These are phyloP conservation scores for Pterocarpus santalinus DNA, from an alignment of 306 rosid species.

Conservation along the genomic window DNA sequence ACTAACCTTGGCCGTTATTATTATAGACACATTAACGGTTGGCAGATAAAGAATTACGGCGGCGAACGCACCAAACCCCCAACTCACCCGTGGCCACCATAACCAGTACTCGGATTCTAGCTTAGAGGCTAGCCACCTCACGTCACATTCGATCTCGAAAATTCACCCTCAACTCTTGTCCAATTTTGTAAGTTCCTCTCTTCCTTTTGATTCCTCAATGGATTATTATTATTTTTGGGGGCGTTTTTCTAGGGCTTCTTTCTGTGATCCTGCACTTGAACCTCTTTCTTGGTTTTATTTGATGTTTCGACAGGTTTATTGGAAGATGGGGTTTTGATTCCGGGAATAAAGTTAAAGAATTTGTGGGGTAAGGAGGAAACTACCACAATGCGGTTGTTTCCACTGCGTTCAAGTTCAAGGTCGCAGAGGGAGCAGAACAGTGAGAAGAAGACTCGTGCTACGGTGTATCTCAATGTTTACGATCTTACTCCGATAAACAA, in stretches of 20 bases:
- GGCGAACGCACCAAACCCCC: conserved; percentile 11
- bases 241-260: background rate
- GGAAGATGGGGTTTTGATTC: conserved; percentile 58
- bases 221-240: too few relatives aligned
- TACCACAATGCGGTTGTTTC: conserved; percentile 78
- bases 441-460: conserved; percentile 44
- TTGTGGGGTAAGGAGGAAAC: conserved; percentile 36
- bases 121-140: background rate
- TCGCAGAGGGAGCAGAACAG: conserved; percentile 55
- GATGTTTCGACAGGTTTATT: conserved; percentile 37
- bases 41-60: background rate
- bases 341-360: conserved; percentile 12
- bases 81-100: background rate
- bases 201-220: conserved; percentile 1
- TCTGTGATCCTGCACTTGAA: background rate
- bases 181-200: conserved; percentile 42
- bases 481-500: conserved; percentile 91
- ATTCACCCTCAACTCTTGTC: conserved; percentile 5
- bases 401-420: conserved; percentile 60
- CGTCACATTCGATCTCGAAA: background rate
- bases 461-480: conserved; percentile 88
- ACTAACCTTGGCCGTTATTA: background rate
- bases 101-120: conserved; percentile 5
- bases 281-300: background rate
- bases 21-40: background rate